phyloP scores from a whole-genome alignment of 441 rosid genomes.

The Erodium texanum region DNA sequence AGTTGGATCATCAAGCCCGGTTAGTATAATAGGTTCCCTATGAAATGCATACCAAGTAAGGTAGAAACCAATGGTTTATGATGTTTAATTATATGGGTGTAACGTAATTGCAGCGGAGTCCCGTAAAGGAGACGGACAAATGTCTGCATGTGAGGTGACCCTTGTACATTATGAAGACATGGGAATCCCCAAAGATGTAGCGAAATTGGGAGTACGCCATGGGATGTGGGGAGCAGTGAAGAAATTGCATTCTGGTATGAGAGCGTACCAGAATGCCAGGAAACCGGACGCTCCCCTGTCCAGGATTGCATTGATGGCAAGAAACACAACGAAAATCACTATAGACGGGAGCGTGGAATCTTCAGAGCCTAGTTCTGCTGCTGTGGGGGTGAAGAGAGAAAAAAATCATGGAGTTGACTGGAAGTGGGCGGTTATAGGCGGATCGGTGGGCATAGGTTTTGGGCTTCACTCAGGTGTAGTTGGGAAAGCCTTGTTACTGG shows the following conservation, averaged over 20 bases:
- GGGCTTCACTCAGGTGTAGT: constrained; percentile 42
- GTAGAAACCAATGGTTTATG: neutral
- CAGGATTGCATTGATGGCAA: constrained; percentile 51
- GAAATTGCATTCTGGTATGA: constrained; percentile 65
- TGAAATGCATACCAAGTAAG: too few species aligned
- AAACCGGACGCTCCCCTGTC: constrained; percentile 42
- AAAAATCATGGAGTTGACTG: constrained; percentile 22
- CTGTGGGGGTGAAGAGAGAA: constrained; percentile 27
- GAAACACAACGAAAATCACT: constrained; percentile 46
- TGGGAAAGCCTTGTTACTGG: constrained; percentile 68
- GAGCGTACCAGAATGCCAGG: constrained; percentile 56
- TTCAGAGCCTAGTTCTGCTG: neutral
- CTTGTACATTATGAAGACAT: constrained; percentile 76
- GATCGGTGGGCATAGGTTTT: constrained; percentile 48
- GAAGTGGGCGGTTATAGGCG: constrained; percentile 38
- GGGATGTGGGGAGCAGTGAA: constrained; percentile 89
- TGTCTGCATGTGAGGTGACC: constrained; percentile 64
- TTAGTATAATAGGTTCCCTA: constrained; percentile 4
- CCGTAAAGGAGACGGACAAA: constrained; percentile 42
- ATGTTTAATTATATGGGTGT: neutral
- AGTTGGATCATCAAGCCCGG: constrained; percentile 86
- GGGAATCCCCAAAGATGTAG: constrained; percentile 78
- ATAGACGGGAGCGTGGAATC: constrained; percentile 23
- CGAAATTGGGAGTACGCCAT: constrained; percentile 70
- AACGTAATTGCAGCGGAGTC: constrained; percentile 44